Evolutionary conservation across 108 stramenopile species (phyloP).

Genomic region (Cyclotella sp.): DNA sequence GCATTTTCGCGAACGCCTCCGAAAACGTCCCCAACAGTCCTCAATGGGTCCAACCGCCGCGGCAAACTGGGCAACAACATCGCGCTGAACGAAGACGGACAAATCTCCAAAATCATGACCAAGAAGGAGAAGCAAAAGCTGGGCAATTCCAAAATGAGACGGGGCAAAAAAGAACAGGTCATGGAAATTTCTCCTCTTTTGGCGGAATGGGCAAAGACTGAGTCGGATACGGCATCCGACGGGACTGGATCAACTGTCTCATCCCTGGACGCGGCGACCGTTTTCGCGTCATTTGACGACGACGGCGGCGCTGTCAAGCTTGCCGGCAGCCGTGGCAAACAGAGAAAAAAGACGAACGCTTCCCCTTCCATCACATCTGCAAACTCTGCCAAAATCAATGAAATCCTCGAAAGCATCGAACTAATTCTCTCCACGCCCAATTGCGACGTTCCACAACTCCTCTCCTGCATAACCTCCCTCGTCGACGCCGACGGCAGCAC

Average conservation of each 20-base stretch:
- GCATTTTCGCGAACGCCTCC: neutral
- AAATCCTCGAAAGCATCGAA: constrained; percentile 28
- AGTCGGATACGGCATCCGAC: constrained; percentile 4
- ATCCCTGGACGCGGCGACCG: neutral
- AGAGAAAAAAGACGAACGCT: constrained; percentile 10
- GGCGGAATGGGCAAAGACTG: constrained; percentile 43
- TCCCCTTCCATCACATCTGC: neutral
- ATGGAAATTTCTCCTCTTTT: constrained; percentile 44
- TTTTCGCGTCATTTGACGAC: constrained; percentile 12
- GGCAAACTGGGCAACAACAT: constrained; percentile 47
- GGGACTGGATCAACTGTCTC: neutral
- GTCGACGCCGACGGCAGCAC: neutral
- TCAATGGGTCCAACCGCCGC: constrained; percentile 38
- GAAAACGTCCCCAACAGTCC: constrained; percentile 4
- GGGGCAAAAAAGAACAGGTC: constrained; percentile 1
- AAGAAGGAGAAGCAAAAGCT: constrained; percentile 44
- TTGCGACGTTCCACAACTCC: constrained; percentile 26
- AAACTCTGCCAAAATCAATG: constrained; percentile 2
- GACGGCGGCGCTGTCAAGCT: neutral
- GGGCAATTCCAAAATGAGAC: constrained; percentile 30
- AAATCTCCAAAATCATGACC: constrained; percentile 34
- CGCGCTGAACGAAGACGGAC: constrained; percentile 40
- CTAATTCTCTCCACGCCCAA: constrained; percentile 34
- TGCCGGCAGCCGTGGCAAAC: neutral
- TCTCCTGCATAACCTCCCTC: constrained; percentile 30